Percentiles rank a stretch among this genome's conserved stretches.
These are phyloP conservation scores for Salvia splendens DNA, from an alignment of 257 asterid genomes.

Conservation along the genomic window DNA sequence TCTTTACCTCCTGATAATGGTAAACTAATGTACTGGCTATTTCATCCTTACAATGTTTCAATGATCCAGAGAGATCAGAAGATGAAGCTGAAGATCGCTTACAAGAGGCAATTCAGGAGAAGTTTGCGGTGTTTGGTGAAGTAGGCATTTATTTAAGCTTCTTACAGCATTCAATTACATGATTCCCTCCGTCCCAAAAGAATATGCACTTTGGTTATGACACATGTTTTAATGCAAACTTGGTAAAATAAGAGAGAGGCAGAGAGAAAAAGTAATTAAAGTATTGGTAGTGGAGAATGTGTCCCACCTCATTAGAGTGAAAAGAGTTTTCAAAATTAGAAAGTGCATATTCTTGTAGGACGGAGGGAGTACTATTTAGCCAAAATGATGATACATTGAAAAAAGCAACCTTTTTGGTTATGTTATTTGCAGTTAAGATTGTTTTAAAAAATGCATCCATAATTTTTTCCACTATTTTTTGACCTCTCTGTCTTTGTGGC, in stretches of 20 bases:
- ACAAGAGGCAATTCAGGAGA: constrained; percentile 96
- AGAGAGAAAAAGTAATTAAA: no score
- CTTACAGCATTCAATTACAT: constrained; percentile 18
- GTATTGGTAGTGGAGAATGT: no score
- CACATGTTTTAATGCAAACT: no score
- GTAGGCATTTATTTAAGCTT: constrained; percentile 48
- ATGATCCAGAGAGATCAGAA: constrained; percentile 83
- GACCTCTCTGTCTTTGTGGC: constrained; percentile 18
- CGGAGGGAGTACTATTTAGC: background rate
- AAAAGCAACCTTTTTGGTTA: constrained; percentile 19
- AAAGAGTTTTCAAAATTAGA: no score
- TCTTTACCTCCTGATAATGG: constrained; percentile 19
- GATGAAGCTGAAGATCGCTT: constrained; percentile 97
- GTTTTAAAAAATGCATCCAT: constrained; percentile 1
- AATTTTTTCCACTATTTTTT: background rate
- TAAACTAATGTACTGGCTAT: background rate
- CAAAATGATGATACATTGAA: constrained; percentile 17
- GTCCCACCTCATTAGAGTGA: no score
- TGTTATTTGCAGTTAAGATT: constrained; percentile 16
- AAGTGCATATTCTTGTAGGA: no score
- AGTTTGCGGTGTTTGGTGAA: constrained; percentile 93
- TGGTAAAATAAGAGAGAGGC: no score
- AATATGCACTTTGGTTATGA: no score
- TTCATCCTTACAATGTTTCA: constrained; percentile 25
- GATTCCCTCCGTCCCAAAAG: background rate